Evolutionary conservation across 2,329 filamentous ascomycete species (phyloP).

Genomic region (Coniochaeta ligniaria): DNA sequence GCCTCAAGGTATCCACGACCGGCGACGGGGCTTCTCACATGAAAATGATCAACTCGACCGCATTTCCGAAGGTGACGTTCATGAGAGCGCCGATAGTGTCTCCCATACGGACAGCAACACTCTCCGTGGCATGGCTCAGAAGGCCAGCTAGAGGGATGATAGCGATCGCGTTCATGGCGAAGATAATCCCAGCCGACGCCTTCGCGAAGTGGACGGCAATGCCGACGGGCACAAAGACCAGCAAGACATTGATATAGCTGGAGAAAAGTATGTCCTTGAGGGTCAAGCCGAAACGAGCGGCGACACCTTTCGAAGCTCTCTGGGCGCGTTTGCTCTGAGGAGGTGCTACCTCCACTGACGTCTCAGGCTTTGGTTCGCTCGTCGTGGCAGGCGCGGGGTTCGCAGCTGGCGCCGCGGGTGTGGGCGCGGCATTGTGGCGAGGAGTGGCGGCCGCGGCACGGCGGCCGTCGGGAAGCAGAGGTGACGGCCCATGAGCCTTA

Average conservation of each 20-base stretch:
- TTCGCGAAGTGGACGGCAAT: constrained; percentile 55
- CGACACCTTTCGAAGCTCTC: constrained; percentile 10
- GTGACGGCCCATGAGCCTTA: constrained; percentile 45
- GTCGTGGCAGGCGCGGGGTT: neutral
- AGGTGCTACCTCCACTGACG: constrained; percentile 13
- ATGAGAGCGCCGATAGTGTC: constrained; percentile 67
- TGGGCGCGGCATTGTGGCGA: constrained; percentile 4
- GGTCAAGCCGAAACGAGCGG: constrained; percentile 37
- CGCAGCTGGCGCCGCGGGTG: constrained; percentile 11
- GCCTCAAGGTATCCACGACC: neutral
- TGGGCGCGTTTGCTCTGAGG: constrained; percentile 15
- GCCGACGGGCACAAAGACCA: constrained; percentile 72
- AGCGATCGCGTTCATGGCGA: constrained; percentile 68
- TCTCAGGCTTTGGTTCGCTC: constrained; percentile 13
- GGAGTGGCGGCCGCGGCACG: neutral
- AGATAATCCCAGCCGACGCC: constrained; percentile 54
- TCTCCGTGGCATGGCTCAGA: constrained; percentile 67
- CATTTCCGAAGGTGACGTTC: constrained; percentile 74
- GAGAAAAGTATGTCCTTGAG: constrained; percentile 56
- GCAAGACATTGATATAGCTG: constrained; percentile 71
- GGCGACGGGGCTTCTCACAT: constrained; percentile 25
- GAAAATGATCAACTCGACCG: constrained; percentile 74
- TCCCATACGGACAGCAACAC: constrained; percentile 63
- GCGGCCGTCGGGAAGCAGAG: constrained; percentile 30
- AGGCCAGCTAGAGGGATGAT: constrained; percentile 69